Evolutionary conservation across 2,329 filamentous ascomycete species (phyloP).

Genomic region (Venturia oleaginea): DNA sequence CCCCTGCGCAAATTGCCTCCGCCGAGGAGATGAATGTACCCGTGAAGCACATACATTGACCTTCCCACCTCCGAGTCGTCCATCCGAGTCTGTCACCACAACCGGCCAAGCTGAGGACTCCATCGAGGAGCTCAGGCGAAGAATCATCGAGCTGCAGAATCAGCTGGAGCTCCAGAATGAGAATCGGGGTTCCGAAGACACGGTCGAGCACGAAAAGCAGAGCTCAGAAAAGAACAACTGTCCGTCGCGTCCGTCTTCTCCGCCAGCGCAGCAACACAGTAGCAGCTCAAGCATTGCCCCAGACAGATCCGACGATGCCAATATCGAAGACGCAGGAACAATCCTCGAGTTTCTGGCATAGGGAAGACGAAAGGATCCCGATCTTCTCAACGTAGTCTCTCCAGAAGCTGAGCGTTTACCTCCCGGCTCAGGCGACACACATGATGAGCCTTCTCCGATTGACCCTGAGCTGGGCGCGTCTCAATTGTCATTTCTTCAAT

Average conservation of each 20-base stretch:
- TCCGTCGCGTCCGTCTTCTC: background rate
- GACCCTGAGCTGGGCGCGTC: background rate
- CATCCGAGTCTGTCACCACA: background rate
- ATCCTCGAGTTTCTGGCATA: conserved; percentile 42
- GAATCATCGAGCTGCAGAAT: conserved; percentile 1
- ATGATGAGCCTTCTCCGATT: background rate
- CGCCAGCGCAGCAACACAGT: background rate
- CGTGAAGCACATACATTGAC: background rate
- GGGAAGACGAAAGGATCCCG: conserved; percentile 36
- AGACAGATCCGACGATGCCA: background rate
- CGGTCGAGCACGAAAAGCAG: background rate
- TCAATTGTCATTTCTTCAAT: conserved; percentile 26
- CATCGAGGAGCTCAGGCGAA: background rate
- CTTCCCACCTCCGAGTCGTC: background rate
- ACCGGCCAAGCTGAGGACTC: background rate
- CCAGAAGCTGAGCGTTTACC: background rate
- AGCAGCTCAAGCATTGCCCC: background rate
- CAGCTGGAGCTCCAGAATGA: background rate
- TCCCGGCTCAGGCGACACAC: background rate
- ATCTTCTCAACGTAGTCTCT: conserved; percentile 13
- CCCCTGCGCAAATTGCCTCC: conserved; percentile 7
- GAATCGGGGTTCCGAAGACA: background rate
- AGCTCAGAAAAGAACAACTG: background rate
- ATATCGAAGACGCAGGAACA: conserved; percentile 31
- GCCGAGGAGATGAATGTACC: conserved; percentile 3